Evolutionary conservation across 2,329 filamentous ascomycete genomes (phyloP).

Genomic region (Ophiostoma pallidulum): DNA sequence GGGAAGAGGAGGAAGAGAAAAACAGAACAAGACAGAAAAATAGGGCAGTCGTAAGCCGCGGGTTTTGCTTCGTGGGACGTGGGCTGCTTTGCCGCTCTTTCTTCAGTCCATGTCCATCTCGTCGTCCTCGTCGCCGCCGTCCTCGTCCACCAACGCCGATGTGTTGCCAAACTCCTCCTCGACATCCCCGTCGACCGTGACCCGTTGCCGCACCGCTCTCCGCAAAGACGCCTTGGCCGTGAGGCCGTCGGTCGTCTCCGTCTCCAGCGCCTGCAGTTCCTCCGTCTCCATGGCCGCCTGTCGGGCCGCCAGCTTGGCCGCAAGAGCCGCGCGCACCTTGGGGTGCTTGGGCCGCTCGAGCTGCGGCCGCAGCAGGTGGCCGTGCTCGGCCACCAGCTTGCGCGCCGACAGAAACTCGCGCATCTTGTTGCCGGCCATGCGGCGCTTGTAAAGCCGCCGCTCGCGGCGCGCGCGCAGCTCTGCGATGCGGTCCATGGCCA

Average conservation of each 20-base stretch:
- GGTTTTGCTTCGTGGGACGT: not conserved
- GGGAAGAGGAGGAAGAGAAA: not conserved
- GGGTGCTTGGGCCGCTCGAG: conserved; percentile 16
- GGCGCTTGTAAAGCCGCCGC: conserved; percentile 85
- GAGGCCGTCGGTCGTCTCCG: conserved; percentile 22
- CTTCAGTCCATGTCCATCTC: conserved; percentile 14
- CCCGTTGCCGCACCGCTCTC: conserved; percentile 28
- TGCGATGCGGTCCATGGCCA: conserved; percentile 81
- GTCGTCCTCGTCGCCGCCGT: conserved; percentile 14
- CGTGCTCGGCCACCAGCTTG: conserved; percentile 83
- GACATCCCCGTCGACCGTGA: conserved; percentile 29
- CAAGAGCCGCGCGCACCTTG: conserved; percentile 40
- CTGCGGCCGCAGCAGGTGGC: conserved; percentile 77
- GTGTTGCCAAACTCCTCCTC: conserved; percentile 21
- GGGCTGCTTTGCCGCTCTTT: not conserved
- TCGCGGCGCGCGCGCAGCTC: conserved; percentile 80
- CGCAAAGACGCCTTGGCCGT: conserved; percentile 22
- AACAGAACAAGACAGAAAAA: not conserved
- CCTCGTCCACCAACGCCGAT: conserved; percentile 16
- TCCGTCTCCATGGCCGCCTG: conserved; percentile 47
- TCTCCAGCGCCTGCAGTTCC: conserved; percentile 31
- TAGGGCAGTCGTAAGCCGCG: not conserved
- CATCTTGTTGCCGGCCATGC: conserved; percentile 85
- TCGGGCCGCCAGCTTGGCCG: conserved; percentile 17
- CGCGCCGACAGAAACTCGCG: conserved; percentile 69